Conservation (phyloP, 2,329 filamentous ascomycete species). For the Phaeosphaeriaceae sp. region DNA sequence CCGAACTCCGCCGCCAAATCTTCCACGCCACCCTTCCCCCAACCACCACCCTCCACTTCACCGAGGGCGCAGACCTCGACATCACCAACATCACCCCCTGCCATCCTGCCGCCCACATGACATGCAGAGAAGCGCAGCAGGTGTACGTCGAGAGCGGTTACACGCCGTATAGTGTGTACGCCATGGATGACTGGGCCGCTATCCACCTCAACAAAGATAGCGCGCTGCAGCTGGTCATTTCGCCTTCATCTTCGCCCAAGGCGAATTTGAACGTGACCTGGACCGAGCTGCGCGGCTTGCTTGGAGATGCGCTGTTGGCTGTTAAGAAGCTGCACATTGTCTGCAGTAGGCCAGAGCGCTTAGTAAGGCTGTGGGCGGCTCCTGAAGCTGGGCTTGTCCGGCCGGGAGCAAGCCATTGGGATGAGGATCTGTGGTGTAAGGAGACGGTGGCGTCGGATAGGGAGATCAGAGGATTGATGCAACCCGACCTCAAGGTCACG, state of each 20-base stretch:
- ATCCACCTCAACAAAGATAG: slow-evolving; percentile 12
- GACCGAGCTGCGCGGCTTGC: slow-evolving; percentile 16
- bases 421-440: slow-evolving; percentile 13
- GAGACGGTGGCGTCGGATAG: slow-evolving; percentile 18
- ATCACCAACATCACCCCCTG: slow-evolving; percentile 12
- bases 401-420: slow-evolving; percentile 17
- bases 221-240: slow-evolving; percentile 15
- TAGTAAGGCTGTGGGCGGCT: slow-evolving; percentile 19
- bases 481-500: slow-evolving; percentile 8
- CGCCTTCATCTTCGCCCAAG: slow-evolving; percentile 4
- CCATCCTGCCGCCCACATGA: slow-evolving; percentile 8
- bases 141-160: slow-evolving; percentile 8
- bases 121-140: slow-evolving; percentile 11
- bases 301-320: slow-evolving; percentile 14
- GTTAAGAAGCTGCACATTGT: slow-evolving; percentile 13
- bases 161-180: slow-evolving; percentile 9
- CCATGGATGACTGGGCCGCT: slow-evolving; percentile 14
- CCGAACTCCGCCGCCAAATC: slow-evolving; percentile 1
- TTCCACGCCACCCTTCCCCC: neutral
- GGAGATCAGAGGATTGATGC: slow-evolving; percentile 11
- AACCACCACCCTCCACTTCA: slow-evolving; percentile 1
- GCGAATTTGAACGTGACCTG: slow-evolving; percentile 17
- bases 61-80: slow-evolving; percentile 3
- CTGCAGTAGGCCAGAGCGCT: slow-evolving; percentile 12
- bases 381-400: slow-evolving; percentile 19